Evolutionary conservation across 495 filamentous ascomycete species (phyloP), one percentile per base, ranked within the genome.

Genomic region (Rusavskia elegans): DNA sequence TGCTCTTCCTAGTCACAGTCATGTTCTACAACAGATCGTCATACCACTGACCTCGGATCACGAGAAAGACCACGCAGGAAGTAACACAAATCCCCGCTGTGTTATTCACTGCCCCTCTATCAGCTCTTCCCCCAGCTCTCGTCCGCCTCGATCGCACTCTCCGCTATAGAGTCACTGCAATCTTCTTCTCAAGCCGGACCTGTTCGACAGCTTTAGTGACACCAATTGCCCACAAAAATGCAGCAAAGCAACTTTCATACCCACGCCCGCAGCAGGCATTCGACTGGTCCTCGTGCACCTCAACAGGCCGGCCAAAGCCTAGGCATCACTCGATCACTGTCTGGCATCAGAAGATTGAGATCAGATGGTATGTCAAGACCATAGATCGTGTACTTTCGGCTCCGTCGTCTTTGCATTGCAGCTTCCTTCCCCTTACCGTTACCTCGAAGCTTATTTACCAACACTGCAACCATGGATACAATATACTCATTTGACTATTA

Each of bases 401-500:
- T 49, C 49, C 49, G 36, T 45, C n/a, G 45, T 27, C 51, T 27
- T 45, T 52, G 44, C 45, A 37, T 44, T 53, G 13, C 52, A 17
- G 23, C 27, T 50, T 44, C 45, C 20, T 37, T 46, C 19, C 37
- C 49, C 45, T 32, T 61, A 58, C 17, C 62, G 55, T 50, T 64
- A 55, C 66, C 65, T 70, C 54, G 66, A 61, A 60, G 51, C 23
- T 35, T 27, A 51, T 23, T 38, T 41, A 41, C 21, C 49, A 32
- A 27, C 42, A 20, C 48, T 30, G 23, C 45, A 53, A 53, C 45
- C 48, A 62, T 59, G 59, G 55, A 56, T 49, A 57, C 48, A 49
- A 72, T 74, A 68, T 76, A 75, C 71, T 75, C 72, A 77, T 67
- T 71, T 37, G 67, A 61, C 30, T 63, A 74, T 61, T 74, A 71